Evolutionary conservation across 1,139 yeast species (phyloP).

Genomic region (Suhomyces atakaporum): DNA sequence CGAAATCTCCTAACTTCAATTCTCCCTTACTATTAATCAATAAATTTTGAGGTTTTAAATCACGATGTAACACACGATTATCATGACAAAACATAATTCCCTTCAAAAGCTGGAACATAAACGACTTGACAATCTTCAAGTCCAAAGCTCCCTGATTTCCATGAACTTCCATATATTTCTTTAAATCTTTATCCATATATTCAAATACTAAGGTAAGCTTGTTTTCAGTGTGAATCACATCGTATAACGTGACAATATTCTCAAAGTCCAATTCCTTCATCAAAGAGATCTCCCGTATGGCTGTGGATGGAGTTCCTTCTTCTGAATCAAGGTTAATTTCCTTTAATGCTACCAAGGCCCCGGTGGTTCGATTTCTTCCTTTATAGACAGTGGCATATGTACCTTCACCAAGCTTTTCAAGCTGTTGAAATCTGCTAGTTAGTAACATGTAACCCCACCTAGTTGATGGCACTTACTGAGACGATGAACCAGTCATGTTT

Average conservation of each 20-base stretch:
- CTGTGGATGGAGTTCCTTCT: constrained; percentile 98
- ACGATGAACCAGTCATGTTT: constrained; percentile 31
- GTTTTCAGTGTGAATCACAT: constrained; percentile 95
- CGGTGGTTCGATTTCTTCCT: constrained; percentile 89
- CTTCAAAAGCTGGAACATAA: constrained; percentile 87
- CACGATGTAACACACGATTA: constrained; percentile 91
- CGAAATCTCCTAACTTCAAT: constrained; percentile 94
- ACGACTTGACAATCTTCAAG: constrained; percentile 76
- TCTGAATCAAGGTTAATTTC: constrained; percentile 94
- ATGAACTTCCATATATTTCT: constrained; percentile 88
- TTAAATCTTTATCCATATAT: constrained; percentile 90
- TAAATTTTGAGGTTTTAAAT: constrained; percentile 91
- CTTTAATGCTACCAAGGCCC: constrained; percentile 90
- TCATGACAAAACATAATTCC: constrained; percentile 96
- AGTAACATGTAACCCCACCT: constrained; percentile 3
- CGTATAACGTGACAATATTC: constrained; percentile 88
- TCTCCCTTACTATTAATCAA: constrained; percentile 87
- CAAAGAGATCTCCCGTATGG: constrained; percentile 91
- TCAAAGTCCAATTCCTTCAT: constrained; percentile 97
- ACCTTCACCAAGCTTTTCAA: constrained; percentile 95
- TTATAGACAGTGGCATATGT: constrained; percentile 98
- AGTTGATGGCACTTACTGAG: constrained; percentile 26
- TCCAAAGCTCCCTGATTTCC: constrained; percentile 85
- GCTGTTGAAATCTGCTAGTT: constrained; percentile 46
- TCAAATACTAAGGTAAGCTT: constrained; percentile 92